Evolutionary conservation across 1,284 basidiomycete genomes (phyloP), one percentile per base, ranked within the genome.

Genomic region (Fomitopsis schrenkii): DNA sequence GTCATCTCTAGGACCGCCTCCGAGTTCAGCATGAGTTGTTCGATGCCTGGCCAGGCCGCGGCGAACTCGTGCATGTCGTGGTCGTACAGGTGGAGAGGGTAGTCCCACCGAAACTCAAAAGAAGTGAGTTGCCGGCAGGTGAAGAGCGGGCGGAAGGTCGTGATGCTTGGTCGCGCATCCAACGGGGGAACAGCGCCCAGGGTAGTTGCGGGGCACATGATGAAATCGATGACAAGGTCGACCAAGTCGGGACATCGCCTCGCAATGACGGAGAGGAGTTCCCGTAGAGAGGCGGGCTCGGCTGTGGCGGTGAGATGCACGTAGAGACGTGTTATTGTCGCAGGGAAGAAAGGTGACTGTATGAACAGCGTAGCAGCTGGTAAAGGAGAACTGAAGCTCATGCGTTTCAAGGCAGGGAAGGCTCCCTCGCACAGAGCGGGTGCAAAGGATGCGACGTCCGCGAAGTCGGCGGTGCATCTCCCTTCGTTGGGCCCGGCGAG

Each of bases 101-200:
- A 78, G 60, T 83, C 81, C 72, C 88, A 85, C 1, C 78, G 73
- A 26, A 88, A 61, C 60, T 85, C 83, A 62, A 89, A 80, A 5
- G 68, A 71, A 1, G 62, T 71, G 19, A 90, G 71, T 26, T 76
- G 74, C 2, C 77, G 71, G 59, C 81, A 77, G 9, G 75, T 68
- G 57, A 84, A 75, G 45, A 87, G 64, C 5, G 86, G 83, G 55
- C 76, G 76, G 55, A 89, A 73, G 14, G 78, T 78, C 3, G 78
- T 74, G 56, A 82, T 75, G 7, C 72, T 77, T 33, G 87, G 72
- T 4, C 75, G 75, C 33, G 75, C 71, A 8, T 62, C 57, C 22
- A 60, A 30, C 17, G 63, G 66, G 1, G 70, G 66, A 15, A 67
- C 64, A 17, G 59, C 63, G 5, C 59, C 54, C 15, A 72, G 48